These are phyloP conservation scores for Akanthomyces muscarius DNA, from an alignment of 2,329 filamentous ascomycete species.

Conservation along the genomic window DNA sequence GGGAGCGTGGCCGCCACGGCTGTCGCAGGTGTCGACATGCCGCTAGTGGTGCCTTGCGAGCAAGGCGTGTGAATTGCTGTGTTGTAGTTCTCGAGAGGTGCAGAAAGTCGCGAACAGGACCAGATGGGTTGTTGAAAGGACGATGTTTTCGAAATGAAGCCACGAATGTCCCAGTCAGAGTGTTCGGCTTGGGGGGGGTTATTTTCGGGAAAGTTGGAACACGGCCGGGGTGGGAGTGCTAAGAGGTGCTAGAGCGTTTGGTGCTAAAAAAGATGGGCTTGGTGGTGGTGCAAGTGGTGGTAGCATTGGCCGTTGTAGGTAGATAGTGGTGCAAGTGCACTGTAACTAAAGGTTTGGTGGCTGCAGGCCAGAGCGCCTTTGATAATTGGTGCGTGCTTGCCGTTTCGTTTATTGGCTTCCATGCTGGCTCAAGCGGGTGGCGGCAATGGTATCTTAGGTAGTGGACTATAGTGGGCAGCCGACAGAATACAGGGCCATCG, in stretches of 20 bases:
- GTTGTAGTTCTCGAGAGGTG: neutral
- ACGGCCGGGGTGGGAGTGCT: neutral
- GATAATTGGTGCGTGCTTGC: no score
- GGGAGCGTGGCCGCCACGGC: slow-evolving; percentile 65
- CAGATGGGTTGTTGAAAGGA: neutral
- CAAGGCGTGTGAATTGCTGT: neutral
- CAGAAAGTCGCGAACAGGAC: neutral
- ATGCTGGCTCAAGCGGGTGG: neutral
- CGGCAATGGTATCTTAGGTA: neutral
- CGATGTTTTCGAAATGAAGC: neutral
- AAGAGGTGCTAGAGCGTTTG: neutral
- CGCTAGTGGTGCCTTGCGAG: slow-evolving; percentile 7
- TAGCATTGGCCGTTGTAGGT: neutral
- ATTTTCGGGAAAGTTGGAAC: slow-evolving; percentile 14
- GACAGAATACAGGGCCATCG: neutral
- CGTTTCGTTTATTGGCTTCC: no score
- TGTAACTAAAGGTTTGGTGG: neutral
- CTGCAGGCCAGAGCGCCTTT: no score
- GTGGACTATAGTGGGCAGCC: neutral
- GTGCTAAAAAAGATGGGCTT: neutral
- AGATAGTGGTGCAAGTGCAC: neutral
- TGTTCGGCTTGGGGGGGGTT: neutral
- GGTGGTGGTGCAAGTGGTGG: neutral
- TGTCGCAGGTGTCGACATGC: slow-evolving; percentile 79
- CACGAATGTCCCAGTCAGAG: slow-evolving; percentile 3